Percentiles rank a stretch among this genome's conserved stretches.
Conservation (phyloP, 208 protist genomes). For the Leishmania guyanensis region DNA sequence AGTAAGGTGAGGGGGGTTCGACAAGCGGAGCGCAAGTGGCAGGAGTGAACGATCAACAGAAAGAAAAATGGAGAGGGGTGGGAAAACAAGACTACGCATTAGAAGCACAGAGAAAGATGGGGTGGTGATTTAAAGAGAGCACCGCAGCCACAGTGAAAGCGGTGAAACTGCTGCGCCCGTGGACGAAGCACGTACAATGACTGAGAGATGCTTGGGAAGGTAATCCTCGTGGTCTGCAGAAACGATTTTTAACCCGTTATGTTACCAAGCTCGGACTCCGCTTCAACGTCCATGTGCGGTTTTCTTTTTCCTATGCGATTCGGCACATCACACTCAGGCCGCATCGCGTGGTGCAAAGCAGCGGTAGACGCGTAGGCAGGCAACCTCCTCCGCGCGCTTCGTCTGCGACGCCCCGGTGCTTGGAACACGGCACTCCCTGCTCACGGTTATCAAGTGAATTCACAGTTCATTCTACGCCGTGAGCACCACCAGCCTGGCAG, state of each 20-base stretch:
- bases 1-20: background rate
- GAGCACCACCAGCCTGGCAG: conserved; percentile 4
- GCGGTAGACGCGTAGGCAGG: background rate
- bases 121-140: background rate
- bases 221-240: background rate
- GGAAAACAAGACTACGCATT: background rate
- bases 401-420: conserved; percentile 26
- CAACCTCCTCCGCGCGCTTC: conserved; percentile 15
- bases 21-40: background rate
- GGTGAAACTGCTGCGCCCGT: background rate
- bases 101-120: background rate
- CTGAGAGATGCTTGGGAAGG: background rate
- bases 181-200: background rate
- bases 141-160: background rate
- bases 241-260: background rate
- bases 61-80: background rate
- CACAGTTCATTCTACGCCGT: conserved; percentile 18
- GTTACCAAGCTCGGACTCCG: background rate
- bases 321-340: background rate
- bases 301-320: background rate
- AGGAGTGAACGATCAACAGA: background rate
- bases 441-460: conserved; percentile 16
- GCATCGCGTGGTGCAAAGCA: background rate
- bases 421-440: conserved; percentile 20
- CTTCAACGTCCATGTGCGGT: background rate